These are phyloP conservation scores for Cyclotella sp. DNA, from an alignment of 108 stramenopile genomes.

Conservation along the genomic window DNA sequence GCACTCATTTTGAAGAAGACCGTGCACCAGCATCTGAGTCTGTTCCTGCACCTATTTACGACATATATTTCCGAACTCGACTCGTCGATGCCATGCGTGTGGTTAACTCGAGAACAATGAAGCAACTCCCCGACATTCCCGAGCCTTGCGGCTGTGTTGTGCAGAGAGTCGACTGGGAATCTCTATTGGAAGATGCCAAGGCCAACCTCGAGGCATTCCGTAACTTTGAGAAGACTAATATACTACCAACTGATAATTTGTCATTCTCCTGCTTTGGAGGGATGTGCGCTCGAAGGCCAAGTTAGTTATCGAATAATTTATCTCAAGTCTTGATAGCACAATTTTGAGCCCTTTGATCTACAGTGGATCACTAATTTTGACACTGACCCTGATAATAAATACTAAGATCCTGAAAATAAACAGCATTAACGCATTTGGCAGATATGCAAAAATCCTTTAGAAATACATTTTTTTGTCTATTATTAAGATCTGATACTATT, in stretches of 20 bases:
- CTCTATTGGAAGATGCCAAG: slow-evolving; percentile 25
- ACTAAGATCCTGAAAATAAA: too few relatives aligned
- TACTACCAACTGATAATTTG: slow-evolving; percentile 5
- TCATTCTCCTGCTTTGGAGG: slow-evolving; percentile 14
- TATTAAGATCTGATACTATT: too few relatives aligned
- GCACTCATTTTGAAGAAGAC: slow-evolving; percentile 19
- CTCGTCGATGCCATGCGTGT: slow-evolving; percentile 34
- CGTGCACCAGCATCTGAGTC: slow-evolving; percentile 6
- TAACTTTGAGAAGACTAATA: slow-evolving; percentile 22
- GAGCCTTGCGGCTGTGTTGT: slow-evolving; percentile 14
- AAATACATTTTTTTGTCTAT: not conserved
- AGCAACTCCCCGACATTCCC: slow-evolving; percentile 5
- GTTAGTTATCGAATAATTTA: not conserved
- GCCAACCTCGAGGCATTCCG: slow-evolving; percentile 25
- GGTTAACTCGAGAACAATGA: slow-evolving; percentile 13
- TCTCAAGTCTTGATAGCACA: too few relatives aligned
- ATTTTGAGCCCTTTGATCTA: too few relatives aligned
- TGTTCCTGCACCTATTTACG: slow-evolving; percentile 15
- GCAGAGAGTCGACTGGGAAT: slow-evolving; percentile 17
- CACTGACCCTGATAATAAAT: not conserved
- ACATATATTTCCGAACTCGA: slow-evolving; percentile 29
- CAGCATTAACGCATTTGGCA: too few relatives aligned
- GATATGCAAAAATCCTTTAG: not conserved
- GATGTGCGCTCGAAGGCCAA: slow-evolving; percentile 8
- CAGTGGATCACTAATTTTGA: not conserved